Evolutionary conservation across 257 asterid species (phyloP), one percentile per base, ranked within the genome.

Genomic region (Marsdenia floribunda): DNA sequence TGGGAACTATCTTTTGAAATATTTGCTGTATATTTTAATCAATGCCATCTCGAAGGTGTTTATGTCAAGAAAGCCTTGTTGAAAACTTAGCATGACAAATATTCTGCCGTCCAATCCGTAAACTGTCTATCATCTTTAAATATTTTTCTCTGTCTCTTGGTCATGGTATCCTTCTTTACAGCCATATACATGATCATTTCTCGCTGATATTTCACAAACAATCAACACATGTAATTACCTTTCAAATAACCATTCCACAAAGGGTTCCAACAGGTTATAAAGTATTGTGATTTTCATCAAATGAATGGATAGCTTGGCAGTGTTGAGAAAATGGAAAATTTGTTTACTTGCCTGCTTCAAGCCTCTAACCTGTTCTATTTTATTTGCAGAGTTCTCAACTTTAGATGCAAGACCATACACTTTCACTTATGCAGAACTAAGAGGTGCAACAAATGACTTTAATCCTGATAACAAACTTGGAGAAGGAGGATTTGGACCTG

Each of bases 401-500:
- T 85, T 90, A 66, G 97, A 90, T 83, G 85, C 89, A 57, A 88
- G 87, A n/a, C 96, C 97, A 47, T 88, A 81, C 83, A 90, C 94
- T 35, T 90, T 89, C 77, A 78, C 82, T 75, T 92, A 88, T 71
- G 87, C 89, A 37, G 97, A 90, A 71, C 92, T 92, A 70, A 83
- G 80, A 85, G 72, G 87, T 52, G 97, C 92, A 22, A 92, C 98
- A 22, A 79, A 82, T 50, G 97, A 89, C 77, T 92, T 92, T 71
- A 70, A 71, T 82, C 85, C 88, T 75, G 76, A 80, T 73, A 89
- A 92, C 77, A 90, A 87, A 84, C 97, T 92, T 58, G 97, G 98
- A 77, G 98, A 92, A 85, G 97, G 98, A 74, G 98, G 98, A 78
- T 92, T 92, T 64, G 97, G 97, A 82, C 93, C 97, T 14, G 98